Evolutionary conservation across 192 early-diverging fungal species (phyloP).

Genomic region (Coemansia sp.): DNA sequence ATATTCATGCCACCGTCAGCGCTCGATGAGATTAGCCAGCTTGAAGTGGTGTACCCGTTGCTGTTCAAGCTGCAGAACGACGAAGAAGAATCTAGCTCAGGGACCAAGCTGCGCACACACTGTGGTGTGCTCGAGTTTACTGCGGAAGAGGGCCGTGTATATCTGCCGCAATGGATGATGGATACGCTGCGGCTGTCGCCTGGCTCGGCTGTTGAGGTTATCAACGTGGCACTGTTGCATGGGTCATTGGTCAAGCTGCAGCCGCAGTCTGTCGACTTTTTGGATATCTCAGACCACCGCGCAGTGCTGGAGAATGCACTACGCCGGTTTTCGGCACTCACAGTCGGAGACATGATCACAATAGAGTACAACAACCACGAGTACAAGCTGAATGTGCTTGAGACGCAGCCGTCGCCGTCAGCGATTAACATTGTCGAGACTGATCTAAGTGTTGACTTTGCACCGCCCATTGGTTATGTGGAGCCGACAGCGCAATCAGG

Average conservation of each 20-base stretch:
- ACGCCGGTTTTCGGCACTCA: conserved; percentile 88
- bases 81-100: conserved; percentile 17
- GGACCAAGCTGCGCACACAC: conserved; percentile 62
- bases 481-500: conserved; percentile 62
- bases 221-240: conserved; percentile 72
- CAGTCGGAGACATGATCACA: conserved; percentile 86
- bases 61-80: conserved; percentile 81
- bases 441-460: conserved; percentile 97
- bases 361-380: conserved; percentile 87
- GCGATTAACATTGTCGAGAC: conserved; percentile 97
- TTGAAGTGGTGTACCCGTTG: conserved; percentile 92
- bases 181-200: conserved; percentile 73
- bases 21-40: conserved; percentile 60
- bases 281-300: conserved; percentile 95
- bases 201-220: conserved; percentile 76
- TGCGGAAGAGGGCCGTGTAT: conserved; percentile 93
- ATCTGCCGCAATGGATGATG: conserved; percentile 99
- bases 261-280: conserved; percentile 93
- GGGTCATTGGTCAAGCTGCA: conserved; percentile 94
- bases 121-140: conserved; percentile 98
- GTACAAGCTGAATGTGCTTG: conserved; percentile 89
- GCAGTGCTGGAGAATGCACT: conserved; percentile 97
- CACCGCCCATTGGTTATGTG: conserved; percentile 91
- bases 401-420: conserved; percentile 74
- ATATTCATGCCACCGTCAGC: conserved; percentile 53